Percentiles rank a stretch among this genome's conserved stretches.
phyloP scores from a whole-genome alignment of 306 rosid genomes.

The Geum urbanum region DNA sequence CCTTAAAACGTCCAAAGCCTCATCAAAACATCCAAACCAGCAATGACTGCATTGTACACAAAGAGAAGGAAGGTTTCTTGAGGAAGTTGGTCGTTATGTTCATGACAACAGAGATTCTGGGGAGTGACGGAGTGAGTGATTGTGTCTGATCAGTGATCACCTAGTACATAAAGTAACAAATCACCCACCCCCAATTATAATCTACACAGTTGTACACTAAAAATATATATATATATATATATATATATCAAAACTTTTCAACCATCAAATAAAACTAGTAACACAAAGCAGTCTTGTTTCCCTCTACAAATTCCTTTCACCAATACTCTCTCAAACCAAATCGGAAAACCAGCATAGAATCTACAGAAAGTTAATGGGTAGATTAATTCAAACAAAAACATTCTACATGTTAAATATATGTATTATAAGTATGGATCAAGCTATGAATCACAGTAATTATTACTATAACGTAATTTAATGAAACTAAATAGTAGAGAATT shows the following conservation, averaged over 20 bases:
- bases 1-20: constrained; percentile 61
- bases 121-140: too few relatives aligned
- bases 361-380: neutral
- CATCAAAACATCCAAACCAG: constrained; percentile 62
- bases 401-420: too few relatives aligned
- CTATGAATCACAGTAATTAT: too few relatives aligned
- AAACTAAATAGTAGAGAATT: too few relatives aligned
- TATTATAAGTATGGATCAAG: too few relatives aligned
- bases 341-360: neutral
- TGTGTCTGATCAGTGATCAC: neutral
- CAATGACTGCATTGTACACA: constrained; percentile 67
- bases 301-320: neutral
- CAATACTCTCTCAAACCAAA: neutral
- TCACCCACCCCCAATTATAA: constrained; percentile 2
- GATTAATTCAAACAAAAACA: neutral
- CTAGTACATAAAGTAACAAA: constrained; percentile 9
- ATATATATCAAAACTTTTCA: neutral
- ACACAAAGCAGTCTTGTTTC: neutral
- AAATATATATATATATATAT: too few relatives aligned
- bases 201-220: neutral
- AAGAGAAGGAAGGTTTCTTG: constrained; percentile 27
- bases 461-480: too few relatives aligned
- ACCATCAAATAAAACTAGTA: neutral
- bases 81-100: constrained; percentile 14
- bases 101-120: constrained; percentile 20